phyloP scores from a whole-genome alignment of 768 basidiomycete genomes.

The Hygrophorus pudorinus region DNA sequence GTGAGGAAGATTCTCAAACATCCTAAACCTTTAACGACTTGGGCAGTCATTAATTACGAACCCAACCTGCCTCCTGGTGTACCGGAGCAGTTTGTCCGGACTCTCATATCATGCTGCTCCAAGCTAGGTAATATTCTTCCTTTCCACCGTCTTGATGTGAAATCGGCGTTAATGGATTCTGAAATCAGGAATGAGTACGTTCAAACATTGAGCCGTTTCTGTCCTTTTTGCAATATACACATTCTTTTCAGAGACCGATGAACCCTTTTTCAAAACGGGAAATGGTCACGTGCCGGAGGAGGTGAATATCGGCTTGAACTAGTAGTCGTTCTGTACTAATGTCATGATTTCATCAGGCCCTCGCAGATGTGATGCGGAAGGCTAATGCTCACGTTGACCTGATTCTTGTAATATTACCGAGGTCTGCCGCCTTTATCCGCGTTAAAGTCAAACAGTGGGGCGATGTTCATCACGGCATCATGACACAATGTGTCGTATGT shows the following conservation, averaged over 20 bases:
- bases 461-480: constrained; percentile 23
- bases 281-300: too few relatives aligned
- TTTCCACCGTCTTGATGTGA: neutral
- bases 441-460: constrained; percentile 46
- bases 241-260: too few relatives aligned
- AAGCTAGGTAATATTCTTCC: constrained; percentile 6
- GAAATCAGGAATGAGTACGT: constrained; percentile 12
- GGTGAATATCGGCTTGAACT: too few relatives aligned
- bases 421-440: constrained; percentile 34
- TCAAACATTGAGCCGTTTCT: neutral
- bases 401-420: constrained; percentile 44
- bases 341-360: neutral
- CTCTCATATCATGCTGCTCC: constrained; percentile 3
- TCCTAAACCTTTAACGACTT: constrained; percentile 10
- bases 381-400: constrained; percentile 13
- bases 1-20: constrained; percentile 11
- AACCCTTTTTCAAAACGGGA: too few relatives aligned
- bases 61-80: neutral
- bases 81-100: neutral
- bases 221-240: too few relatives aligned
- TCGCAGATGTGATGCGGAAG: neutral
- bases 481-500: constrained; percentile 10
- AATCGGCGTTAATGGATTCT: neutral
- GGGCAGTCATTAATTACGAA: constrained; percentile 15
- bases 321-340: neutral